Base-by-base conservation (phyloP, 352 stramenopile genomes). In the Globisporangium heterothallicum region DNA sequence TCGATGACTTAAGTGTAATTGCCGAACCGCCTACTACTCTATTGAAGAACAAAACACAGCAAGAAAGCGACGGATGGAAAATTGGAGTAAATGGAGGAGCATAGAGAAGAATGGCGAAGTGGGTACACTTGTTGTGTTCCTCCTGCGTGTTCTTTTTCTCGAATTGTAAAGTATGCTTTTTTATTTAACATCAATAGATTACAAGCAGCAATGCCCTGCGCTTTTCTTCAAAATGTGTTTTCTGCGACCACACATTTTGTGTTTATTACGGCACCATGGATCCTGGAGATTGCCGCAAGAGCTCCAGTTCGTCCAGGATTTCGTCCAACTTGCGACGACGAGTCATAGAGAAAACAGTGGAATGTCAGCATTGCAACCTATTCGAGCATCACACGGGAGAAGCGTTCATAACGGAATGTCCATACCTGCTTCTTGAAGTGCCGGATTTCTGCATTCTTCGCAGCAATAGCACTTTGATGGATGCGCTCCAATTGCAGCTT, bases 1-100 rank as follows among this genome's bases (percentile, higher is more conserved):
- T 92, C 84, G 53, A 94, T 94, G 84, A 92, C 84, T 49, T 94
- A 92, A 87, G 59, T 66, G 51, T n/a, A 38, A 69, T 61, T 44
- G 19, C 7, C 26, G 3, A 13, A 8, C 10, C 30, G 22, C 50
- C 19, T 46, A 58, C 18, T 54, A 60, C 38, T 60, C 44, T 54
- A 53, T 60, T 46, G 53, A 36, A 24, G 48, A 55, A 44, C 8
- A 21, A 5, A 19, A 14, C 21, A 52, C 34, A 34, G 47, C 40
- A 49, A 42, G 49, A 24, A 32, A 41, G 19, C 34, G 32, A 53
- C 32, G 21, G 19, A 19, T 25, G 18, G 16, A 48, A 4, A 6
- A 16, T 43, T 32, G 24, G 46, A 38, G 32, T 38, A 40, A 32
- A 48, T 42, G 25, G 27, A 48, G 49, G 19, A 43, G 27, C 35